phyloP scores from a whole-genome alignment of 768 basidiomycete genomes.

The Leccinum rimulosum region DNA sequence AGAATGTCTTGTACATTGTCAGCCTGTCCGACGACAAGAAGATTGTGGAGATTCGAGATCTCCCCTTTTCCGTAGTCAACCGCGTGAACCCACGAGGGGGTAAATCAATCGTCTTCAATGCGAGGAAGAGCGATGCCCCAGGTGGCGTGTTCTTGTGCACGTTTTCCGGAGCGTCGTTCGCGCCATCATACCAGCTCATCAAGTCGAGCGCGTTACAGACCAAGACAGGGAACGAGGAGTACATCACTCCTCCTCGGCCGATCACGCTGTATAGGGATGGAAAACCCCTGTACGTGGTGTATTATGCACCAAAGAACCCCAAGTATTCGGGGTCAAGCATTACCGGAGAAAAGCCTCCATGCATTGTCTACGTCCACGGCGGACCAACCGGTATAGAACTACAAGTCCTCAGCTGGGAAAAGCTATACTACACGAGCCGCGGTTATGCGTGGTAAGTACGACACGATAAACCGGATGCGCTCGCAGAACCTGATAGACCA shows the following conservation, averaged over 20 bases:
- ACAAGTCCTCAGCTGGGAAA: constrained; percentile 52
- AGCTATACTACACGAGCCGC: constrained; percentile 65
- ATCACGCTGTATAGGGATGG: constrained; percentile 41
- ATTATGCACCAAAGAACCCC: constrained; percentile 67
- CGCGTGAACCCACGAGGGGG: constrained; percentile 26
- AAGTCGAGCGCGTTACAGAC: constrained; percentile 24
- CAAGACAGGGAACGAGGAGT: constrained; percentile 12
- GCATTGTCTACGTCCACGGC: constrained; percentile 64
- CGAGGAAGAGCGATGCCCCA: constrained; percentile 31
- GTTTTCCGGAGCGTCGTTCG: constrained; percentile 23
- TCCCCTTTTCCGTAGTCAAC: constrained; percentile 33
- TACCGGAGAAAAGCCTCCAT: constrained; percentile 61
- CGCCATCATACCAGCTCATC: constrained; percentile 20
- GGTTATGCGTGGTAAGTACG: constrained; percentile 64
- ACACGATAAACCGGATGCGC: too few species aligned
- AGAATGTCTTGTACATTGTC: constrained; percentile 35
- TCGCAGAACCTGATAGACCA: background rate
- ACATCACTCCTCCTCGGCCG: constrained; percentile 49
- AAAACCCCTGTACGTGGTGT: constrained; percentile 56
- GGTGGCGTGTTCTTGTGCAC: constrained; percentile 32
- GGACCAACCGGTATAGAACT: constrained; percentile 56
- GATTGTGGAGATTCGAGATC: constrained; percentile 26
- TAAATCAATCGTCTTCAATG: constrained; percentile 34
- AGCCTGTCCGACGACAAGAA: constrained; percentile 25
- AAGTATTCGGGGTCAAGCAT: constrained; percentile 47